phyloP scores from a whole-genome alignment of 345 rosid species.

The Lepidium africanum region DNA sequence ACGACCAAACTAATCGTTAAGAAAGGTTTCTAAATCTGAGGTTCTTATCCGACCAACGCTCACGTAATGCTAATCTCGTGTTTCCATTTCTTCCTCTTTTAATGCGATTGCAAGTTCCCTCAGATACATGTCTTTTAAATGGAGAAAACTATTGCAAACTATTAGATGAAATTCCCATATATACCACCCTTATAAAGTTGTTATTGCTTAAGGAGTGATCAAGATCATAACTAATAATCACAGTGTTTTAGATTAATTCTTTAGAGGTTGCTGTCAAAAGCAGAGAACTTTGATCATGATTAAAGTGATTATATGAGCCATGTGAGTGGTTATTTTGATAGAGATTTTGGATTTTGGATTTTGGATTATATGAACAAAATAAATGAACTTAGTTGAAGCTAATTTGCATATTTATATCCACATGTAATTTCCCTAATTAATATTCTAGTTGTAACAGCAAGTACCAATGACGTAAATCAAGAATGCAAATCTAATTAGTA shows the following conservation, averaged over 20 bases:
- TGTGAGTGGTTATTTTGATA: background rate
- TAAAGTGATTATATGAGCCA: background rate
- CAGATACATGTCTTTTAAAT: background rate
- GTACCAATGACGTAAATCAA: background rate
- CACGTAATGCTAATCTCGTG: slow-evolving; percentile 22
- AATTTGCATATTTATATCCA: background rate
- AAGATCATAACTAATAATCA: background rate
- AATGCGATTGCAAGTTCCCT: slow-evolving; percentile 8
- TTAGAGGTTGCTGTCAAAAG: no score
- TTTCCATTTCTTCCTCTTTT: slow-evolving; percentile 14
- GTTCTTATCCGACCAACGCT: slow-evolving; percentile 45
- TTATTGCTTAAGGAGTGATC: background rate
- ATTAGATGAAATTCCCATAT: background rate
- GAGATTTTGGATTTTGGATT: background rate
- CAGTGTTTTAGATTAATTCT: background rate
- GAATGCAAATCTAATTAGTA: background rate
- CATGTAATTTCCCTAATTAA: background rate
- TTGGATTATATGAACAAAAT: background rate
- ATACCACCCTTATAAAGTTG: background rate
- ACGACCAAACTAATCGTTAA: slow-evolving; percentile 30
- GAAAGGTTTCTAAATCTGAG: slow-evolving; percentile 32
- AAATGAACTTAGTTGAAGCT: background rate
- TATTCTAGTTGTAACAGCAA: background rate
- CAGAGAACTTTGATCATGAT: background rate
- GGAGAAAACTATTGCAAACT: background rate